Percentiles rank a stretch among this genome's conserved stretches.
phyloP scores from a whole-genome alignment of 805 yeast species.

The Nematodospora valgi region DNA sequence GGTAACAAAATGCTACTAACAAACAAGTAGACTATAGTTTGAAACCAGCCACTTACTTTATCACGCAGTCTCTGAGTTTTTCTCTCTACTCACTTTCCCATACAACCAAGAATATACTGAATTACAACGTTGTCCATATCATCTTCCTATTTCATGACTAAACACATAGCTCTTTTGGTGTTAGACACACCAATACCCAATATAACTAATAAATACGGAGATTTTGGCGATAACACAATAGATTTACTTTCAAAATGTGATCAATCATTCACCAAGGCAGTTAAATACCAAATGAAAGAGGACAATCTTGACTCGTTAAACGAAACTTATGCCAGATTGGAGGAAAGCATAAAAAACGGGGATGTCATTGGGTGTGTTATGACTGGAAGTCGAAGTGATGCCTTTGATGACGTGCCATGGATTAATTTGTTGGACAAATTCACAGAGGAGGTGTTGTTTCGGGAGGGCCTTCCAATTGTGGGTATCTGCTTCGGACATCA shows the following conservation, averaged over 20 bases:
- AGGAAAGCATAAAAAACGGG: constrained; percentile 22
- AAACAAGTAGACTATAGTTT: too few relatives aligned
- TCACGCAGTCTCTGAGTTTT: too few relatives aligned
- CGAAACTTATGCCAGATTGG: constrained; percentile 15
- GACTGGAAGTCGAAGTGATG: constrained; percentile 52
- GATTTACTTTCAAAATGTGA: constrained; percentile 22
- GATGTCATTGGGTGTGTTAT: constrained; percentile 41
- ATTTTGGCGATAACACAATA: constrained; percentile 49
- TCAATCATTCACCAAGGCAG: constrained; percentile 4
- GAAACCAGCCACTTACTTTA: too few relatives aligned
- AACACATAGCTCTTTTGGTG: constrained; percentile 38
- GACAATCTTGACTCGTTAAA: neutral
- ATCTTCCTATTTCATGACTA: too few relatives aligned
- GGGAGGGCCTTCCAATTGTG: constrained; percentile 38
- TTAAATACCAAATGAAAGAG: constrained; percentile 17
- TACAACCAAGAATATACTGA: too few relatives aligned
- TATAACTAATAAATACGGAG: constrained; percentile 38
- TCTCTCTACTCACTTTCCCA: too few relatives aligned
- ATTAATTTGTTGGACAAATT: constrained; percentile 37
- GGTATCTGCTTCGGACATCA: constrained; percentile 93
- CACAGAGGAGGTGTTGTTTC: constrained; percentile 17
- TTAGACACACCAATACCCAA: constrained; percentile 35
- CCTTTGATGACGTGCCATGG: constrained; percentile 42
- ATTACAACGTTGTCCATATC: too few relatives aligned
- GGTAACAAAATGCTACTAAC: too few relatives aligned